phyloP scores from a whole-genome alignment of 1,284 basidiomycete species.

The Schizophyllum amplum region DNA sequence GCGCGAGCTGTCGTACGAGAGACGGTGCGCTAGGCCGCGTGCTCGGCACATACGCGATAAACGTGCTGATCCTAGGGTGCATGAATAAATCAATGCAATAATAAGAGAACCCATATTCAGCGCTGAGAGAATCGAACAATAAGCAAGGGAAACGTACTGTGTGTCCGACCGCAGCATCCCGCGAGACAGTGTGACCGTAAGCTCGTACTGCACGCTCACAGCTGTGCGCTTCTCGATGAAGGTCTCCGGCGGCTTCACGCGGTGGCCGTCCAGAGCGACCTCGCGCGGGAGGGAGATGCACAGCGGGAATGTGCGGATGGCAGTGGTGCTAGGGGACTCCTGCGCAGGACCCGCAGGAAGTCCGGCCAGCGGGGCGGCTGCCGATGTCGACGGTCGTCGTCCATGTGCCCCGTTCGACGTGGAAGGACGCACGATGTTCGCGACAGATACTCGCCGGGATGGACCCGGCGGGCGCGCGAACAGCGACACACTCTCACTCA shows the following conservation, averaged over 20 bases:
- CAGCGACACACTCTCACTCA: conserved; percentile 30
- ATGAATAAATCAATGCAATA: not conserved
- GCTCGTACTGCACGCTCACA: conserved; percentile 41
- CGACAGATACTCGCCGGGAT: not conserved
- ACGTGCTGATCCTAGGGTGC: conserved; percentile 33
- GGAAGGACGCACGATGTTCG: not conserved
- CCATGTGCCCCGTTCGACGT: not conserved
- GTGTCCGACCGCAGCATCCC: conserved; percentile 38
- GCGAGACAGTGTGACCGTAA: conserved; percentile 32
- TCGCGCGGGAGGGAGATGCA: conserved; percentile 29
- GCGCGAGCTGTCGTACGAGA: conserved; percentile 37
- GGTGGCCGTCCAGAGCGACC: conserved; percentile 23
- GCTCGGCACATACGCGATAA: conserved; percentile 41
- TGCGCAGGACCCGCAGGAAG: conserved; percentile 12
- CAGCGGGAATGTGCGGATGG: conserved; percentile 35
- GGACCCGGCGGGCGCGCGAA: conserved; percentile 33
- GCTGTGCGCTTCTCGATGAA: conserved; percentile 36
- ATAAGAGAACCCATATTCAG: not conserved
- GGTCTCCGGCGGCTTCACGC: conserved; percentile 37
- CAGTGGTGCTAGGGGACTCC: conserved; percentile 34
- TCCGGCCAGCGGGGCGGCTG: conserved; percentile 6
- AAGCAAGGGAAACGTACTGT: conserved; percentile 23
- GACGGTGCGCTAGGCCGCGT: conserved; percentile 35
- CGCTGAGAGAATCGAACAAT: not conserved
- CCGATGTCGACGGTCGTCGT: not conserved